Conservation (phyloP, 2,329 filamentous ascomycete species). For the Purpureocillium takamizusanense region DNA sequence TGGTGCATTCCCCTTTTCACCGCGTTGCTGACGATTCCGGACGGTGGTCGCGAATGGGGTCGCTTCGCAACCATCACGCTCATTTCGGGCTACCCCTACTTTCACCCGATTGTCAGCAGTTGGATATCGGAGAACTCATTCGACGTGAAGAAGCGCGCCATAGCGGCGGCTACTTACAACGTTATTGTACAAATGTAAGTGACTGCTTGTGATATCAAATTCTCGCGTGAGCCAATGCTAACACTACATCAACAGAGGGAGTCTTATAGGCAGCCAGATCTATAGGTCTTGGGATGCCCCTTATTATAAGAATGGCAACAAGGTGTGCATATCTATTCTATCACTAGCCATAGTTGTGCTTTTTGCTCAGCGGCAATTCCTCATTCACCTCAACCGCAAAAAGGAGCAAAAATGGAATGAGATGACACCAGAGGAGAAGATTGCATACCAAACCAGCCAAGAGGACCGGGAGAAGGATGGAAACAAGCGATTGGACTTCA, state of each 20-base stretch:
- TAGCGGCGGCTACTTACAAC: conserved; percentile 38
- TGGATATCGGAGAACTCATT: conserved; percentile 43
- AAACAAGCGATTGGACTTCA: too few species aligned
- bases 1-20: conserved; percentile 44
- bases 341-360: conserved; percentile 40
- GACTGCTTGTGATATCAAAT: background rate
- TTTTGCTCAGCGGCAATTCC: conserved; percentile 34
- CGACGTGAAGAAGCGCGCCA: conserved; percentile 38
- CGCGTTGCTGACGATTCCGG: conserved; percentile 38
- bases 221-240: too few species aligned
- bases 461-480: too few species aligned
- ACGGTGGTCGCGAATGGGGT: conserved; percentile 38
- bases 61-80: conserved; percentile 42
- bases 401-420: conserved; percentile 36
- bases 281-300: conserved; percentile 43
- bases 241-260: conserved; percentile 19
- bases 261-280: conserved; percentile 34
- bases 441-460: conserved; percentile 29
- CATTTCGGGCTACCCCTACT: conserved; percentile 47
- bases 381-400: conserved; percentile 36
- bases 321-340: conserved; percentile 43
- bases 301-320: conserved; percentile 49
- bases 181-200: conserved; percentile 33
- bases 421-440: conserved; percentile 34
- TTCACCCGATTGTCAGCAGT: conserved; percentile 43